A percentile compares a stretch with the other conserved stretches of the same genome.
These are phyloP conservation scores for Monosporascus sp. DNA, from an alignment of 2,329 filamentous ascomycete genomes.

Conservation along the genomic window DNA sequence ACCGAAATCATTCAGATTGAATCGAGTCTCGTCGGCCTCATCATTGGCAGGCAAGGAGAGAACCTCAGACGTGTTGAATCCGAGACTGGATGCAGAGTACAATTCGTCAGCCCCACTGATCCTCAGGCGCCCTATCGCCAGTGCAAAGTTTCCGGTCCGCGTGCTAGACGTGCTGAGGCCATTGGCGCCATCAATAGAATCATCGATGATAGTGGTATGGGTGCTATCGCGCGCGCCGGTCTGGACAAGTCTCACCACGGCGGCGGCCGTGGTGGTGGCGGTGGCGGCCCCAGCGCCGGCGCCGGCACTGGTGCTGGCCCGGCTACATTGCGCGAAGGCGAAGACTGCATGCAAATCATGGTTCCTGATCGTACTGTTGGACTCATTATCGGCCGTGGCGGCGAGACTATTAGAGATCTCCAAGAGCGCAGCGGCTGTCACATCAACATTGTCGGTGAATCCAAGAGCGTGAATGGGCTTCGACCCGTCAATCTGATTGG, in stretches of 20 bases:
- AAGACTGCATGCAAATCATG: constrained; percentile 88
- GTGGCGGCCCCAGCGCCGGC: constrained; percentile 3
- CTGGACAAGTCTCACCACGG: constrained; percentile 36
- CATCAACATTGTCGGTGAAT: constrained; percentile 90
- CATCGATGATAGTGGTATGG: constrained; percentile 76
- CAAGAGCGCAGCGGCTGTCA: constrained; percentile 92
- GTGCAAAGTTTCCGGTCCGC: constrained; percentile 77
- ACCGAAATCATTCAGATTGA: constrained; percentile 82
- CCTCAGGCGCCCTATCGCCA: constrained; percentile 67
- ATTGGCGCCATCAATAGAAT: constrained; percentile 81
- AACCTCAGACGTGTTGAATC: constrained; percentile 80
- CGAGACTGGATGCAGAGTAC: constrained; percentile 77
- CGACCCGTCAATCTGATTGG: constrained; percentile 89
- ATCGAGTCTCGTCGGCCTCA: constrained; percentile 78
- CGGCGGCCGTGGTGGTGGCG: constrained; percentile 28
- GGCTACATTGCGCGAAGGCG: constrained; percentile 64
- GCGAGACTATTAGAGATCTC: constrained; percentile 86
- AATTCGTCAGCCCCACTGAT: constrained; percentile 76
- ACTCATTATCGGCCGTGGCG: constrained; percentile 87
- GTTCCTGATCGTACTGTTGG: constrained; percentile 90
- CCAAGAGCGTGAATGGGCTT: constrained; percentile 85
- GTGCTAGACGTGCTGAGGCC: constrained; percentile 67
- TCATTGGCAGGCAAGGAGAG: constrained; percentile 86
- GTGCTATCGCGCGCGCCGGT: constrained; percentile 40
- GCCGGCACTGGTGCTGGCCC: constrained; percentile 22